These are phyloP conservation scores for Ceriops decandra DNA, from an alignment of 345 rosid species.

Conservation along the genomic window DNA sequence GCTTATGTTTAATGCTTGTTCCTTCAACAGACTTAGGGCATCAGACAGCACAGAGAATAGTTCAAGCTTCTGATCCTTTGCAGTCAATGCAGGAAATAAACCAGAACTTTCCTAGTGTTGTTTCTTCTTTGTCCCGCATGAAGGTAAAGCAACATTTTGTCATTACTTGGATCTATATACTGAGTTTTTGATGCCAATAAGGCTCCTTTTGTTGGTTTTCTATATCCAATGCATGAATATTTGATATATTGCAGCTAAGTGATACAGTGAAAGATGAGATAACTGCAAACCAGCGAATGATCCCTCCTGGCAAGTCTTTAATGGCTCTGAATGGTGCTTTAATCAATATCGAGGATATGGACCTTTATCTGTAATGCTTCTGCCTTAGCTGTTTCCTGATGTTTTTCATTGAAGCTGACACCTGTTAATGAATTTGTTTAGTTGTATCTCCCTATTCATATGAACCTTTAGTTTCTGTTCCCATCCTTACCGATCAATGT, in stretches of 20 bases:
- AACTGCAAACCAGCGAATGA: slow-evolving; percentile 84
- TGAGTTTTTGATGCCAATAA: background rate
- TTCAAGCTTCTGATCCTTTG: slow-evolving; percentile 88
- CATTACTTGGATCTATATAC: background rate
- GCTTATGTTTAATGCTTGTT: slow-evolving; percentile 22
- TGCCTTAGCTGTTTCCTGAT: slow-evolving; percentile 4
- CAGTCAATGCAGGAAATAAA: slow-evolving; percentile 96
- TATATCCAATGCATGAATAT: slow-evolving; percentile 2
- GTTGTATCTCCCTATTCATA: slow-evolving; percentile 7
- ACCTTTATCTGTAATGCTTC: slow-evolving; percentile 72
- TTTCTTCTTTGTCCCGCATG: slow-evolving; percentile 94
- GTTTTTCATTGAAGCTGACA: slow-evolving; percentile 9
- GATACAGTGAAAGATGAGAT: slow-evolving; percentile 92
- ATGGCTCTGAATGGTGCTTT: slow-evolving; percentile 98
- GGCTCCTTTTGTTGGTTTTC: slow-evolving; percentile 5
- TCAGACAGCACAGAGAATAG: slow-evolving; percentile 97
- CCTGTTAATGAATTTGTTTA: background rate
- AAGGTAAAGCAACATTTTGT: slow-evolving; percentile 47
- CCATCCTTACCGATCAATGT: background rate
- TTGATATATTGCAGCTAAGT: slow-evolving; percentile 58
- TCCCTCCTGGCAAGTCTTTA: slow-evolving; percentile 94
- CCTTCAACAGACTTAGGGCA: slow-evolving; percentile 81
- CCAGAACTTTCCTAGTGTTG: slow-evolving; percentile 95
- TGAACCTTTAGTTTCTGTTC: background rate
- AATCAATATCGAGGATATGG: slow-evolving; percentile 88